A percentile compares a stretch with the other conserved stretches of the same genome.
Evolutionary conservation across 1,139 yeast genomes (phyloP).

Genomic region (Zygosaccharomyces pseudobailii): DNA sequence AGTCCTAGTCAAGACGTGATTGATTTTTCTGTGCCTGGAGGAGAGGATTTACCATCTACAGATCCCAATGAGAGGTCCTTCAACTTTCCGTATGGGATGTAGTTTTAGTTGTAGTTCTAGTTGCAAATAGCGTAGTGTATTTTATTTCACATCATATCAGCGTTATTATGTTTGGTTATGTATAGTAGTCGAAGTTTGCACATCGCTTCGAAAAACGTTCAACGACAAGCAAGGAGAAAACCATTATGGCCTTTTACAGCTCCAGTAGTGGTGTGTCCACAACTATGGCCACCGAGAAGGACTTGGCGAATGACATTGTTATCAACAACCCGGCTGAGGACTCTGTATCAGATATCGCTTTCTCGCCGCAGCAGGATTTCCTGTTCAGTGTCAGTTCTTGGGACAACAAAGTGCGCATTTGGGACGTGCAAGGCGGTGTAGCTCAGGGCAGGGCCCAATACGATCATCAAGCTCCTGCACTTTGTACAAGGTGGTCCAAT

Average conservation of each 20-base stretch:
- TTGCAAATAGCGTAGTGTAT: neutral
- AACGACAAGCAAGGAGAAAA: neutral
- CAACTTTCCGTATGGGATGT: neutral
- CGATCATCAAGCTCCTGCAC: constrained; percentile 87
- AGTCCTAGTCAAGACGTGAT: neutral
- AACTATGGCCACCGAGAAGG: constrained; percentile 59
- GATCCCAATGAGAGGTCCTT: neutral
- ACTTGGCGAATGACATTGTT: constrained; percentile 69
- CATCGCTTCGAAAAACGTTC: neutral
- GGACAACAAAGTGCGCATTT: constrained; percentile 93
- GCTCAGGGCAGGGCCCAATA: constrained; percentile 83
- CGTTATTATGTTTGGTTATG: neutral
- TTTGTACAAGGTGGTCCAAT: constrained; percentile 71
- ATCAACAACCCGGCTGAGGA: constrained; percentile 87
- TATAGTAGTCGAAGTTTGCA: neutral
- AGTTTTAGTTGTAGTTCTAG: neutral
- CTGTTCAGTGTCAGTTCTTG: constrained; percentile 77
- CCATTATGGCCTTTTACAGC: constrained; percentile 27
- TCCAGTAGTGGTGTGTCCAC: constrained; percentile 28
- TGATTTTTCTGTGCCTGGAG: neutral
- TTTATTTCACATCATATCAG: neutral
- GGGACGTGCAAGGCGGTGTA: constrained; percentile 67
- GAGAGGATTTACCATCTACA: neutral
- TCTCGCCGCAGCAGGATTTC: constrained; percentile 88
- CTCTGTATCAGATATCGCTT: constrained; percentile 78